Base-by-base conservation (phyloP, 495 filamentous ascomycete genomes). In the Tricharina praecox region DNA sequence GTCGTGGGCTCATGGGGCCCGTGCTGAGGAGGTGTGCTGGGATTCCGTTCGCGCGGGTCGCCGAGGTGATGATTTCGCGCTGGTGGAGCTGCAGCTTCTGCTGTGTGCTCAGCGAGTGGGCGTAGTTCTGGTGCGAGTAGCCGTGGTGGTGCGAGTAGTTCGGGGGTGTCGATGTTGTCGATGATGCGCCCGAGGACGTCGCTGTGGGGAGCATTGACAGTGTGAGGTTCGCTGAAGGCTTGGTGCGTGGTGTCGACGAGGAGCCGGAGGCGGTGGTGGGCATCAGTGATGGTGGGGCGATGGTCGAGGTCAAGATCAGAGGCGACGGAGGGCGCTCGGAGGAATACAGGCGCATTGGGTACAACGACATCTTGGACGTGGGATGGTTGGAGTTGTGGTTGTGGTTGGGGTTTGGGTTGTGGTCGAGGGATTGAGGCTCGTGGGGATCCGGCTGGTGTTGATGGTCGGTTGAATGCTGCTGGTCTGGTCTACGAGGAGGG, bases 1-100 rank as follows among this genome's bases (percentile, higher is more conserved):
- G 59, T 15, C 74, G 66, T 5, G 83, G 83, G 18, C 77, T 77
- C 9, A 66, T 65, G 28, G 80, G 70, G 50, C 64, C 54, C 57
- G 69, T 52, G 47, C 52, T 49, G 51, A 66, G 51, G 48, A 64
- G 56, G 33, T 64, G 60, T 35, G 66, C 53, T 9, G 67, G 55
- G 3, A 65, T 64, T 9, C 56, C 64, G 4, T 66, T 62, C 2
- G 68, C 68, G 23, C 68, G 52, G 7, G 66, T 63, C 15, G 72
- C 70, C 32, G 75, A 71, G 2, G 67, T 65, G 23, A 78, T 68
- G 61, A 78, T 74, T 40, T 78, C 74, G 40, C 71, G 60, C 53
- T 77, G 74, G 53, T 78, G 78, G 33, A 78, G 69, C 26, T 72
- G 67, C 3, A 78, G 47, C 23, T 69, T 55, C 33, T 61, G 58